Percentiles rank a stretch among this genome's conserved stretches.
Conservation (phyloP, 1,284 basidiomycete species). For the Melampsora abietis-canadensis region DNA sequence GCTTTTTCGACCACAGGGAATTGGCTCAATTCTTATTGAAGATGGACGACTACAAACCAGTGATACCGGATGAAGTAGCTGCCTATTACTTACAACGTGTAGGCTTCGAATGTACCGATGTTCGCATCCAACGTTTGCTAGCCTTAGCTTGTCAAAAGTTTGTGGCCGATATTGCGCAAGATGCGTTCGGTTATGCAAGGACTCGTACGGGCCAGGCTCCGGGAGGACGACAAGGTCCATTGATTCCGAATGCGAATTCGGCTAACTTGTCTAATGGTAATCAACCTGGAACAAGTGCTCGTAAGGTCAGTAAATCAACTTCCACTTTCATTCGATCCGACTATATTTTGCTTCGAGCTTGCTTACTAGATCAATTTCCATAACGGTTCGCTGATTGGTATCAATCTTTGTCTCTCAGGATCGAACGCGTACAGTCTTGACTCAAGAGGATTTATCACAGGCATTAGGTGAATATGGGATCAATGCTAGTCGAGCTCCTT, state of each 20-base stretch:
- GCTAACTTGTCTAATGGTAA: conserved; percentile 43
- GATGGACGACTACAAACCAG: conserved; percentile 92
- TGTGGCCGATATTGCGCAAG: conserved; percentile 90
- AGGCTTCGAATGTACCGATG: conserved; percentile 93
- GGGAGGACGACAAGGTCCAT: conserved; percentile 49
- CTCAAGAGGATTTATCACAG: conserved; percentile 92
- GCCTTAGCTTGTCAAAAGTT: conserved; percentile 97
- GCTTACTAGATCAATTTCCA: background rate
- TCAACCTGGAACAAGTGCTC: conserved; percentile 33
- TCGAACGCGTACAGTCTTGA: conserved; percentile 89
- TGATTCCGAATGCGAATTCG: conserved; percentile 31
- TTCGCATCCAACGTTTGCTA: conserved; percentile 83
- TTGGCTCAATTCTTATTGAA: conserved; percentile 90
- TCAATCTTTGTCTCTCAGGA: conserved; percentile 55
- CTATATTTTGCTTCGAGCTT: too few relatives aligned
- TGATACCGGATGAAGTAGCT: conserved; percentile 98
- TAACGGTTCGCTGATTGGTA: background rate
- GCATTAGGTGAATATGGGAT: conserved; percentile 94
- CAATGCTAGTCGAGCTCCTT: conserved; percentile 86
- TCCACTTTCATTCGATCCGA: conserved; percentile 14
- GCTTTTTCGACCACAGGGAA: conserved; percentile 61
- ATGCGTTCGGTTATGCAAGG: conserved; percentile 95
- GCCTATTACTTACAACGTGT: conserved; percentile 95
- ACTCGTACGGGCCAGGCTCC: conserved; percentile 66
- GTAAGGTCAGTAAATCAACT: conserved; percentile 27